Evolutionary conservation across 1,284 basidiomycete genomes (phyloP).

Genomic region (Cutaneotrichosporon sp.): DNA sequence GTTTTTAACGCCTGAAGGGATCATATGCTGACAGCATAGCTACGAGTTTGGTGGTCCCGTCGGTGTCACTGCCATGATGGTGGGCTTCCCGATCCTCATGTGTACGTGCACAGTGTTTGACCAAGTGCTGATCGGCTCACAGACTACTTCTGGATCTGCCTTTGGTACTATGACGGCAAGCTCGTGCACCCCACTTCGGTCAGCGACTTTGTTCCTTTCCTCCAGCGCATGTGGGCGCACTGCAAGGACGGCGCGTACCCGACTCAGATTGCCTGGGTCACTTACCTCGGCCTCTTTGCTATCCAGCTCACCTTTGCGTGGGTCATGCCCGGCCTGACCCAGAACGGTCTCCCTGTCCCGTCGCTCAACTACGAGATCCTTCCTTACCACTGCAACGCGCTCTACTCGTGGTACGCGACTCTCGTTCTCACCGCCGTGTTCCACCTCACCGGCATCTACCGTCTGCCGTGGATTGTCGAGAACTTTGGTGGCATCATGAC

Average conservation of each 20-base stretch:
- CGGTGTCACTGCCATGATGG: constrained; percentile 90
- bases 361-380: constrained; percentile 87
- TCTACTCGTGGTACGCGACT: constrained; percentile 80
- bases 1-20: constrained; percentile 29
- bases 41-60: constrained; percentile 95
- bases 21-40: constrained; percentile 47
- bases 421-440: constrained; percentile 69
- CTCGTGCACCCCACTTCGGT: constrained; percentile 69
- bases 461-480: constrained; percentile 90
- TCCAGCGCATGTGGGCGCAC: constrained; percentile 76
- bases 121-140: constrained; percentile 52
- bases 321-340: constrained; percentile 84
- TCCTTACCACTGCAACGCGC: constrained; percentile 95
- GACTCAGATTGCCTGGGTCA: constrained; percentile 76
- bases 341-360: constrained; percentile 78
- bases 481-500: constrained; percentile 96
- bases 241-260: constrained; percentile 84
- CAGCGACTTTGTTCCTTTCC: constrained; percentile 72
- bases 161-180: constrained; percentile 90
- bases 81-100: constrained; percentile 67
- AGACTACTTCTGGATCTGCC: constrained; percentile 98
- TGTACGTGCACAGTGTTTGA: constrained; percentile 30
- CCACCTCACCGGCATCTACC: constrained; percentile 78
- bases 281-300: constrained; percentile 82
- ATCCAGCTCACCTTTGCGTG: constrained; percentile 87